phyloP scores from a whole-genome alignment of 768 basidiomycete species.

The Albatrellus ellisii region DNA sequence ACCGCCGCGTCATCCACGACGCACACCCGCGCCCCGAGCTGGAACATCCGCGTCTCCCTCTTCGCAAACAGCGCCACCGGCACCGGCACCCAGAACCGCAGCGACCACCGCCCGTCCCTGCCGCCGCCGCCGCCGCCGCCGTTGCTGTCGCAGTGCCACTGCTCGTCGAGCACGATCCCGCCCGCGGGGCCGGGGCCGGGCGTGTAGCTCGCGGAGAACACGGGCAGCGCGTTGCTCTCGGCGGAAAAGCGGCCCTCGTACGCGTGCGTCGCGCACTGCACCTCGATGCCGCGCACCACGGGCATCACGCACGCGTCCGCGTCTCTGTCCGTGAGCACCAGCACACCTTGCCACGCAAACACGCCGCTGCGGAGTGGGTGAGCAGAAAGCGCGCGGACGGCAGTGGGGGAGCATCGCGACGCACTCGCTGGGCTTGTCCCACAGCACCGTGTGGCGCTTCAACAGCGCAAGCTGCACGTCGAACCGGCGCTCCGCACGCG shows the following conservation, averaged over 20 bases:
- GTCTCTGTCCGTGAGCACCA: constrained; percentile 9
- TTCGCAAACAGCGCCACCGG: constrained; percentile 13
- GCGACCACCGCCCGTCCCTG: constrained; percentile 15
- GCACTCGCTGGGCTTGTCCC: constrained; percentile 12
- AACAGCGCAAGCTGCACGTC: constrained; percentile 8
- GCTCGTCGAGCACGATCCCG: constrained; percentile 11
- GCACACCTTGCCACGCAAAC: constrained; percentile 10
- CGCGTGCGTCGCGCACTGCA: constrained; percentile 11
- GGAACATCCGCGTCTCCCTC: constrained; percentile 13
- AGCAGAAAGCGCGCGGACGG: background rate
- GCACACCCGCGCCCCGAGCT: constrained; percentile 5
- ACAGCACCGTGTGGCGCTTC: constrained; percentile 11
- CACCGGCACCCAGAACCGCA: constrained; percentile 14
- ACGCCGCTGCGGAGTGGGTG: constrained; percentile 2
- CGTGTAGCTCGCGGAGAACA: constrained; percentile 6
- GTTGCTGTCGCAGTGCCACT: constrained; percentile 7
- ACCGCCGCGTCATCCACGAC: constrained; percentile 12
- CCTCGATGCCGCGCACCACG: constrained; percentile 3
- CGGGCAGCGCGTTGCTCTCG: constrained; percentile 11
- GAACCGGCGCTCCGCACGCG: constrained; percentile 9
- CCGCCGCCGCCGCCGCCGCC: constrained; percentile 2
- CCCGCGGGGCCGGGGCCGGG: constrained; percentile 3
- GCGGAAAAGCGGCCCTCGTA: constrained; percentile 14
- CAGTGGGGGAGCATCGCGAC: background rate
- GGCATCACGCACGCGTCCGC: background rate